phyloP scores from a whole-genome alignment of 169 alveolate species.

The Neospora caninum region DNA sequence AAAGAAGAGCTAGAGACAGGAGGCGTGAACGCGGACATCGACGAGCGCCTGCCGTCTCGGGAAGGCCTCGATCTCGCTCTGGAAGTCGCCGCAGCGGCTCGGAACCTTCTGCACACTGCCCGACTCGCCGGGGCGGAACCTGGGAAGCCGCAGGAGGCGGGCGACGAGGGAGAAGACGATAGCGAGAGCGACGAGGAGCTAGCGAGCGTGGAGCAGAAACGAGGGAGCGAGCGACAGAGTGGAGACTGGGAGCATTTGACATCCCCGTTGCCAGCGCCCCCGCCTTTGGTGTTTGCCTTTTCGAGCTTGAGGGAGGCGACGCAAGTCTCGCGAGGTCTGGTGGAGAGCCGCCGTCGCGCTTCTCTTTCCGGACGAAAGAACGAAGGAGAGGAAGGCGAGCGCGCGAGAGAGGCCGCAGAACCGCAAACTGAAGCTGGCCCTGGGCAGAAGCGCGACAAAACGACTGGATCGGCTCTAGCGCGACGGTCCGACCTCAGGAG shows the following conservation, averaged over 20 bases:
- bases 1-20: not conserved
- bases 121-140: not conserved
- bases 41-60: not conserved
- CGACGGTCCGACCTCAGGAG: too few relatives aligned
- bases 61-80: not conserved
- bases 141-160: not conserved
- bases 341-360: too few relatives aligned
- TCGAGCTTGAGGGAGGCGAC: not conserved
- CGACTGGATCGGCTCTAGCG: too few relatives aligned
- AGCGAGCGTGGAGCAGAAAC: not conserved
- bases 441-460: too few relatives aligned
- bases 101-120: not conserved
- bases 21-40: not conserved
- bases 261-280: not conserved
- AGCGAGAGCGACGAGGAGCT: not conserved
- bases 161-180: not conserved
- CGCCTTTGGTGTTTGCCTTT: conserved; percentile 40
- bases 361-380: too few relatives aligned
- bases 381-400: too few relatives aligned
- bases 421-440: not conserved
- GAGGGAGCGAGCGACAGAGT: not conserved
- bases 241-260: not conserved
- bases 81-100: not conserved
- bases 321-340: not conserved
- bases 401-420: not conserved